Evolutionary conservation across 2,329 filamentous ascomycete genomes (phyloP), one percentile per base, ranked within the genome.

Genomic region (Colletotrichum incanum): DNA sequence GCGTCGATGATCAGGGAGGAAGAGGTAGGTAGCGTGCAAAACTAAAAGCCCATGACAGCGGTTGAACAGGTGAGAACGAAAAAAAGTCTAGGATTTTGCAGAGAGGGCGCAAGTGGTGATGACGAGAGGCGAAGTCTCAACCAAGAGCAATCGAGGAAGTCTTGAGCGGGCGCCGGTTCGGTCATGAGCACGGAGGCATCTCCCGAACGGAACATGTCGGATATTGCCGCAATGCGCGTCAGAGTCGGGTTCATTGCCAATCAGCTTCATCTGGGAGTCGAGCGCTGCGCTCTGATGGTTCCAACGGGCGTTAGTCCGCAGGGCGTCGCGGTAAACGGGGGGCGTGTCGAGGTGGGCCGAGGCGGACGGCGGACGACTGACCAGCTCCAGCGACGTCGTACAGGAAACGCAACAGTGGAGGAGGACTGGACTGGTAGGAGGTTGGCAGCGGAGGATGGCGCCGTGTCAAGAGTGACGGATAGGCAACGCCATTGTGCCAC

Each of bases 131-230:
- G 12, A 20, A 14, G 28, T 23, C 39, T n/a, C 28, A n/a, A 14
- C 9, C 58, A 34, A 9, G 14, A 5, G 26, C 28, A 31, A 20
- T 58, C n/a, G 26, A 52, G 23, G 1, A 16, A 39, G 34, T 31
- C 18, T 6, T 26, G 26, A 50, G 34, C 47, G 47, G 47, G 12
- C 31, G 9, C 20, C 3, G 5, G n/a, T 5, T 39, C 34, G 31
- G n/a, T 26, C 31, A 41, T n/a, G 31, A 58, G 18, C 14, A 43
- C 50, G 64, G 68, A 56, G 23, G 64, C 43, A 18, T 26, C 47
- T 62, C 68, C 52, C 39, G 41, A 70, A 47, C n/a, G 31, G 49
- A 34, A 9, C 37, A 18, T 18, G 43, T 50, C 65, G 70, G 70
- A 64, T 31, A 65, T 69, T 64, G 52, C 70, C 70, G 50, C 28